Evolutionary conservation across 441 rosid species (phyloP), one percentile per base, ranked within the genome.

Genomic region (Theobroma grandiflorum): DNA sequence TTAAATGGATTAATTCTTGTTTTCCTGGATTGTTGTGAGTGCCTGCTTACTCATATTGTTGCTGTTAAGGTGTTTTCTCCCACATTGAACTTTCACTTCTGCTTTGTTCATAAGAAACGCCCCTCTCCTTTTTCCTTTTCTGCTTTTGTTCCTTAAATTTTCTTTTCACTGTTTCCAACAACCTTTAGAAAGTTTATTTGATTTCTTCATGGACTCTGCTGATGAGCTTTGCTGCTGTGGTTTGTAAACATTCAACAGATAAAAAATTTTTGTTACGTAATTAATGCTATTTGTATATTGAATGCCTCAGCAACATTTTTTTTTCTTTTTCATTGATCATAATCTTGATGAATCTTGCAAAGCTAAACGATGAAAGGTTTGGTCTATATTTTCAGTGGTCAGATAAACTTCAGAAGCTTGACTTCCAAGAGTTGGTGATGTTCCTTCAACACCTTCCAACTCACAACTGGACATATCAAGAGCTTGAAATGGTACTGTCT

Each of bases 371-470:
- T 38, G 40, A 72, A n/a, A 5, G 31, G 2, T 20, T 49, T 49
- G 20, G 70, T 70, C 22, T 31, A 63, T 35, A 45, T 58, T 70
- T 78, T 59, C 90, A 97, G 99, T 95, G 99, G 99, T 92, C 99
- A 38, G 95, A 94, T 33, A 87, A 87, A 83, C 93, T 97, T 74
- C 94, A 88, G 89, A 93, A 93, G 88, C 94, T 97, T 33, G 99
- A 97, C 82, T 97, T 97, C 83, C 99, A 97, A 82, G 99, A 95
- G 77, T 86, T 97, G 99, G 98, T 95, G 77, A 97, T 97, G 99
- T 94, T 95, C 89, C 93, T 95, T 73, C 99, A 94, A 83, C 99
- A 97, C 86, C 93, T 95, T 58, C 98, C 99, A 1, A 97, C 99
- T 22, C 87, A 92, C 45, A 93, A 87, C 80, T 95, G 99, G 99